Evolutionary conservation across 2,329 filamentous ascomycete species (phyloP).

Genomic region (Colletotrichum somersetense): DNA sequence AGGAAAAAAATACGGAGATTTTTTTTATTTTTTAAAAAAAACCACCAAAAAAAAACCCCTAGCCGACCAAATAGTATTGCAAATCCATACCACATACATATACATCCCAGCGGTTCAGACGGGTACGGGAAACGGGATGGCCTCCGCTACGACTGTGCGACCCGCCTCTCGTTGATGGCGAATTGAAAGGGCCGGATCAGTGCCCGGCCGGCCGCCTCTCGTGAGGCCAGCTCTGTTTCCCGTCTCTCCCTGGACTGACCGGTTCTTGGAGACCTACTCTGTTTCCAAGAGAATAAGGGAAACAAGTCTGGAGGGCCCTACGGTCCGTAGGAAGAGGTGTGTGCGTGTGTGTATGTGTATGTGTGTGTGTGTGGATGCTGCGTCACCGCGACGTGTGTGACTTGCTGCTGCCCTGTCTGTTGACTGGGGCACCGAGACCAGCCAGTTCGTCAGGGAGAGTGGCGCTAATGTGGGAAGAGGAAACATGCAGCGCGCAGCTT

Average conservation of each 20-base stretch:
- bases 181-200: neutral
- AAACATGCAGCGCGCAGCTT: constrained; percentile 33
- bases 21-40: neutral
- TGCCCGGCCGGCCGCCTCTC: neutral
- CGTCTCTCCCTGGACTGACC: neutral
- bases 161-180: neutral
- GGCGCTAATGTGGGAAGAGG: constrained; percentile 40
- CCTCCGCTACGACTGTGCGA: neutral
- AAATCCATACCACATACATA: neutral
- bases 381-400: constrained; percentile 28
- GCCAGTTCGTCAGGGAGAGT: constrained; percentile 33
- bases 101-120: neutral
- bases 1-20: too few species aligned
- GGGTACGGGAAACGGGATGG: neutral
- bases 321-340: constrained; percentile 6
- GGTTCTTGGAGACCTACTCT: neutral
- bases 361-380: constrained; percentile 16
- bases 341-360: constrained; percentile 10
- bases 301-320: constrained; percentile 5
- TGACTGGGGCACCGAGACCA: constrained; percentile 28
- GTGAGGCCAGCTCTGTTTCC: constrained; percentile 7
- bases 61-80: neutral
- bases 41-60: neutral
- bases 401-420: constrained; percentile 24
- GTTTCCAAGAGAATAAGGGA: neutral